Conservation (phyloP, 1,139 yeast genomes). For the Hemisphaericaspora lyxosophila region DNA sequence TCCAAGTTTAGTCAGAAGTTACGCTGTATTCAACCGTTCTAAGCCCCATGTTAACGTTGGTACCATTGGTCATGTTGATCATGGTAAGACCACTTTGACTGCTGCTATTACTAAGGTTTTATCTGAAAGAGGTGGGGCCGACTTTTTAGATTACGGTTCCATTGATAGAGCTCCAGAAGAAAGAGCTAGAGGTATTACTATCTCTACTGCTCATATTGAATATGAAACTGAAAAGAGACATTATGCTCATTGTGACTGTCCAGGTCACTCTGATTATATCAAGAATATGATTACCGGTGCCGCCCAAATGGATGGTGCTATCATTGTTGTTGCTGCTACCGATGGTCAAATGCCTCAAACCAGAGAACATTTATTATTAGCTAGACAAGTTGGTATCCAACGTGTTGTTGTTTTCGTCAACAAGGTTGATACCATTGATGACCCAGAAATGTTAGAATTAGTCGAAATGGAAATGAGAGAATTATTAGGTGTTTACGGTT, state of each 20-base stretch:
- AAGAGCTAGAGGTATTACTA: slow-evolving; percentile 99
- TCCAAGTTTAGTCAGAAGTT: slow-evolving; percentile 41
- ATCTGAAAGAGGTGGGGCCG: slow-evolving; percentile 86
- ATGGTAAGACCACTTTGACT: slow-evolving; percentile 96
- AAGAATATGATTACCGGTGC: slow-evolving; percentile 99
- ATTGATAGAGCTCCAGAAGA: slow-evolving; percentile 99
- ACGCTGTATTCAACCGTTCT: slow-evolving; percentile 80
- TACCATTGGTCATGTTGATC: slow-evolving; percentile 93
- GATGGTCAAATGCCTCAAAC: slow-evolving; percentile 99
- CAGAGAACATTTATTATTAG: slow-evolving; percentile 95
- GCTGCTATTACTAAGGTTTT: slow-evolving; percentile 98
- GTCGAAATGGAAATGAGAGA: slow-evolving; percentile 99
- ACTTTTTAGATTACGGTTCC: slow-evolving; percentile 86
- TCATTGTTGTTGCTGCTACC: slow-evolving; percentile 97
- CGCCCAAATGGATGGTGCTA: slow-evolving; percentile 99
- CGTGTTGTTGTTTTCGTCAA: slow-evolving; percentile 95
- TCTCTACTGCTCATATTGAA: slow-evolving; percentile 96
- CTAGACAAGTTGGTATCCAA: slow-evolving; percentile 99
- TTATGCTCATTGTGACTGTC: slow-evolving; percentile 96
- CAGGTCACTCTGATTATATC: slow-evolving; percentile 98
- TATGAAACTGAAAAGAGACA: slow-evolving; percentile 91
- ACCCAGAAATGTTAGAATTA: slow-evolving; percentile 98
- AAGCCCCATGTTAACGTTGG: slow-evolving; percentile 97
- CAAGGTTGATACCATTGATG: slow-evolving; percentile 97
- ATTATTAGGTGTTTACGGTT: slow-evolving; percentile 82